Evolutionary conservation across 805 yeast species (phyloP).

Genomic region (Ogataea paraovalis): DNA sequence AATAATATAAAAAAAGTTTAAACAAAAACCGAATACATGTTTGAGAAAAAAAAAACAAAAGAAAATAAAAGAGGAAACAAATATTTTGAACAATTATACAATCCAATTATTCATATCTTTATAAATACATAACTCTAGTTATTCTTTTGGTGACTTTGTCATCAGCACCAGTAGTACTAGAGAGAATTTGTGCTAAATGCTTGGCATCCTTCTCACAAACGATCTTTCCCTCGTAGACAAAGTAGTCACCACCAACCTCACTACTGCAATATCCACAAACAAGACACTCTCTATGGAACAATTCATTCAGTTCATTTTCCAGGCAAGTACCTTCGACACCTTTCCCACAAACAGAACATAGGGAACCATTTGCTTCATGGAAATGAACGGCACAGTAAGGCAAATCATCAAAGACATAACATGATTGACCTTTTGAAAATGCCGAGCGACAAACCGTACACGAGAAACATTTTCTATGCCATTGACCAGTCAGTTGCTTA

Average conservation of each 20-base stretch:
- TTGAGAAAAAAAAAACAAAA: neutral
- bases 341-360: constrained; percentile 63
- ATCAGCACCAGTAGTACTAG: constrained; percentile 6
- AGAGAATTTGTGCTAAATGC: constrained; percentile 13
- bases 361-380: constrained; percentile 70
- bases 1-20: neutral
- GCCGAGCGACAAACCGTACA: constrained; percentile 60
- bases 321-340: constrained; percentile 92
- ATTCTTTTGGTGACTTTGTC: constrained; percentile 29
- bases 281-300: constrained; percentile 76
- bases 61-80: neutral
- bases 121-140: constrained; percentile 28
- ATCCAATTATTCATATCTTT: neutral
- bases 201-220: constrained; percentile 46
- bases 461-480: constrained; percentile 86
- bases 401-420: constrained; percentile 72
- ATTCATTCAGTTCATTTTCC: constrained; percentile 64
- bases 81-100: neutral
- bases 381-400: constrained; percentile 82
- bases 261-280: constrained; percentile 58
- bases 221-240: constrained; percentile 43
- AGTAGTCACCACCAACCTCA: constrained; percentile 51
- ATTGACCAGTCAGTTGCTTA: constrained; percentile 82
- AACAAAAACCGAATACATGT: no score
- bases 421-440: constrained; percentile 57